Evolutionary conservation across 768 basidiomycete genomes (phyloP).

Genomic region (Pleurotus pulmonarius): DNA sequence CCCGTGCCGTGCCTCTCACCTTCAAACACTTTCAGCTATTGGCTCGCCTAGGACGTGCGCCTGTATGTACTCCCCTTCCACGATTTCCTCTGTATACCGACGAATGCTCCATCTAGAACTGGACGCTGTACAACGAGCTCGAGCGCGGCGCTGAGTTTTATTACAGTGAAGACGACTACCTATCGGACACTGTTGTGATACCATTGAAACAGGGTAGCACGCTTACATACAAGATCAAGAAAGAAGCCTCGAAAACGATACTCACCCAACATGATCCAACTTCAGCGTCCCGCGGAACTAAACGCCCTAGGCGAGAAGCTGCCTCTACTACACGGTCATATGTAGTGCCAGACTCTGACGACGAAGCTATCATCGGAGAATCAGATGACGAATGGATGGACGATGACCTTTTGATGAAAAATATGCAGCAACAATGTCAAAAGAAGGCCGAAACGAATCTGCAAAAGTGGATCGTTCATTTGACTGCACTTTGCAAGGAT

Average conservation of each 20-base stretch:
- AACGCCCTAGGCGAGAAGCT: constrained; percentile 59
- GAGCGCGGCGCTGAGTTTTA: constrained; percentile 67
- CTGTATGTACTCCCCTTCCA: constrained; percentile 38
- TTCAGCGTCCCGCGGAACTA: constrained; percentile 26
- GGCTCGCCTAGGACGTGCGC: constrained; percentile 58
- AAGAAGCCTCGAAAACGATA: constrained; percentile 25
- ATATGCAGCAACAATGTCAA: constrained; percentile 30
- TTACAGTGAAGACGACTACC: constrained; percentile 66
- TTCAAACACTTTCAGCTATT: constrained; percentile 76
- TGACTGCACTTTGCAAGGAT: constrained; percentile 53
- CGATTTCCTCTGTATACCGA: background rate
- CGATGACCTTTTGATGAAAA: constrained; percentile 21
- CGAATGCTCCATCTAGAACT: constrained; percentile 32
- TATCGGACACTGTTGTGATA: constrained; percentile 28
- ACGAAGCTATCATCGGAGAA: constrained; percentile 41
- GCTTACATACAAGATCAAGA: constrained; percentile 30
- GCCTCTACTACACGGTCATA: constrained; percentile 55
- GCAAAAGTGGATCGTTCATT: constrained; percentile 68
- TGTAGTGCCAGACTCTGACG: constrained; percentile 66
- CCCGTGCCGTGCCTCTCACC: constrained; percentile 58
- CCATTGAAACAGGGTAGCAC: background rate
- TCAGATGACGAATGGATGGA: constrained; percentile 32
- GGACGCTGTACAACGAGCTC: constrained; percentile 56
- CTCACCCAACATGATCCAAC: background rate
- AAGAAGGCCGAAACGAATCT: constrained; percentile 38